Evolutionary conservation across 306 rosid genomes (phyloP).

Genomic region (Astragalus glycyphyllos): DNA sequence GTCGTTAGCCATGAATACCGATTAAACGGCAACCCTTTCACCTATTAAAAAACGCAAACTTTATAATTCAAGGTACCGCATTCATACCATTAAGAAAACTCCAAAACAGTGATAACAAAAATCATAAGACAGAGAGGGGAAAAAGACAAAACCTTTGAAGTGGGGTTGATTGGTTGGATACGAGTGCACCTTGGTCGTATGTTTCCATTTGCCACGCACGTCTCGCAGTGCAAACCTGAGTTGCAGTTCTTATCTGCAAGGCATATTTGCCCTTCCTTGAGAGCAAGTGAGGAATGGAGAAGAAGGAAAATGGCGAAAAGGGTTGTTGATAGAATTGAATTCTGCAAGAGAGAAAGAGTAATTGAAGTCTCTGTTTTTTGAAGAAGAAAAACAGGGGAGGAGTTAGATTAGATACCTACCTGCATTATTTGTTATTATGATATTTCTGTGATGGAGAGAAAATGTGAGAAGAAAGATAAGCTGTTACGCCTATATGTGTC

Average conservation of each 20-base stretch:
- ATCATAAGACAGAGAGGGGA: too few species aligned
- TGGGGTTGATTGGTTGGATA: slow-evolving; percentile 70
- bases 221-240: slow-evolving; percentile 81
- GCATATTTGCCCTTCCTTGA: slow-evolving; percentile 73
- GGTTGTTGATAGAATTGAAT: slow-evolving; percentile 35
- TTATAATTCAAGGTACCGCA: not conserved
- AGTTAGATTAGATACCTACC: slow-evolving; percentile 31
- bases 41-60: slow-evolving; percentile 49
- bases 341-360: slow-evolving; percentile 48
- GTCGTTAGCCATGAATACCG: slow-evolving; percentile 90
- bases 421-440: slow-evolving; percentile 42
- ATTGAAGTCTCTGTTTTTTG: slow-evolving; percentile 25
- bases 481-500: slow-evolving; percentile 16
- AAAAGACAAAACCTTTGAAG: slow-evolving; percentile 53
- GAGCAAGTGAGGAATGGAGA: slow-evolving; percentile 60
- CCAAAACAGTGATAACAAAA: not conserved
- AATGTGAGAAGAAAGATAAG: slow-evolving; percentile 37
- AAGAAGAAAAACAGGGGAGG: not conserved
- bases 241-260: slow-evolving; percentile 58
- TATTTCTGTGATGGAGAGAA: slow-evolving; percentile 17
- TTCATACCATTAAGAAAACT: too few species aligned
- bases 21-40: slow-evolving; percentile 77
- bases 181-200: slow-evolving; percentile 84
- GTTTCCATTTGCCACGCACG: slow-evolving; percentile 75
- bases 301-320: slow-evolving; percentile 50